Evolutionary conservation across 2,329 filamentous ascomycete species (phyloP), one percentile per base, ranked within the genome.

Genomic region (Neofusicoccum sp.): DNA sequence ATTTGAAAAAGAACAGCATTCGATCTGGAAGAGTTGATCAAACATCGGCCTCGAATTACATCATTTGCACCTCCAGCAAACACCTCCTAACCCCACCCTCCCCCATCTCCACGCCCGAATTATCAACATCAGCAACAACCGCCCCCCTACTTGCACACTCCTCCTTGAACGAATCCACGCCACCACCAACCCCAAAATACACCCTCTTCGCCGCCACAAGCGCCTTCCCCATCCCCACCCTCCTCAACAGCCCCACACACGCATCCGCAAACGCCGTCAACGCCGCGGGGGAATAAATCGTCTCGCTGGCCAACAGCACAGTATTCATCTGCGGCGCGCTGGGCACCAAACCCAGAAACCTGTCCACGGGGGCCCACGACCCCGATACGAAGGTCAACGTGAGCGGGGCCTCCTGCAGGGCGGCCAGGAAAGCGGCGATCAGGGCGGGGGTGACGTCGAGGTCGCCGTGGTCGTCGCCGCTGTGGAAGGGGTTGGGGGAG

Each of bases 121-220:
- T 81, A 60, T 82, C 81, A 56, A 82, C 75, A 68, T 83, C 81
- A 63, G 76, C 77, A 12, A 77, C 80, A 33, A 83, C 79, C 28
- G 77, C 78, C 4, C 79, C 78, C 34, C 70, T 70, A 47, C 73
- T 73, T 29, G 74, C 70, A 67, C 78, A 80, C 56, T 77, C 78
- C 52, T 77, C 74, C 63, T 80, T 77, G 68, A 95, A 92, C 67
- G 91, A 90, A 73, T 92, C 89, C 28, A 95, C 83, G 22, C 90
- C 93, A 0, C 91, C 91, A 0, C 91, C 91, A 4, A 95, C 91
- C 2, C 91, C 91, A 76, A 95, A 95, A 76, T 95, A 95, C 9
- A 93, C 82, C 67, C 86, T 85, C 79, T 95, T 95, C 1, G 91
- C 91, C 2, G 85, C 91, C 4, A 94, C 83, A 22, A 92, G 79